Conservation (phyloP, 331 rosid species). For the Quercus phellos region DNA sequence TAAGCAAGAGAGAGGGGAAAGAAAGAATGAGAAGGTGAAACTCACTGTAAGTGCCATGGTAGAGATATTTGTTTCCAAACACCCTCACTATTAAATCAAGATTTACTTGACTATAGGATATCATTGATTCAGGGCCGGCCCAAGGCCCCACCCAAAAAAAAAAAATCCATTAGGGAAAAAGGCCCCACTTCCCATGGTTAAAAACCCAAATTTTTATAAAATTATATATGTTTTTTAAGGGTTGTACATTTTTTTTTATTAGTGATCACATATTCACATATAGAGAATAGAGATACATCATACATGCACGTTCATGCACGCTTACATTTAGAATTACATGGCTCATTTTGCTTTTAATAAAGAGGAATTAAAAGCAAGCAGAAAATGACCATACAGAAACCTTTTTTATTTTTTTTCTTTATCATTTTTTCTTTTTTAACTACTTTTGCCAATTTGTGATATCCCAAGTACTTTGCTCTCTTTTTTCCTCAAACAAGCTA, state of each 20-base stretch:
- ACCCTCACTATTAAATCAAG: slow-evolving; percentile 47
- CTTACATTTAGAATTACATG: too few species aligned
- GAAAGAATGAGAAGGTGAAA: slow-evolving; percentile 1
- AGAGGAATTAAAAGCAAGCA: not conserved
- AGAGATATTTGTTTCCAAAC: slow-evolving; percentile 81
- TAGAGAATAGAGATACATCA: too few species aligned
- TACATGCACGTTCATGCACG: too few species aligned
- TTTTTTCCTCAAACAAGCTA: not conserved
- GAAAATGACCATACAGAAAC: not conserved
- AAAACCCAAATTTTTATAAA: too few species aligned
- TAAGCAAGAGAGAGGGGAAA: not conserved
- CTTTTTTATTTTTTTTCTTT: not conserved
- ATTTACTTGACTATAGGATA: too few species aligned
- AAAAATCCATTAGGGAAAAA: too few species aligned
- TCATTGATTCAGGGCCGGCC: too few species aligned
- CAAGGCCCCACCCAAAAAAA: too few species aligned
- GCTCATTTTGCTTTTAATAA: not conserved
- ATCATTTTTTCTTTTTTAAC: not conserved
- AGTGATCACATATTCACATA: too few species aligned
- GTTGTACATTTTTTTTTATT: too few species aligned
- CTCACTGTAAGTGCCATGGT: slow-evolving; percentile 73
- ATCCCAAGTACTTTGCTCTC: not conserved
- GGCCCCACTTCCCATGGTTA: too few species aligned
- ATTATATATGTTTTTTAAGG: too few species aligned
- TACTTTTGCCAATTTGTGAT: not conserved